Conservation (phyloP, 768 basidiomycete species). For the Serendipita sp. region DNA sequence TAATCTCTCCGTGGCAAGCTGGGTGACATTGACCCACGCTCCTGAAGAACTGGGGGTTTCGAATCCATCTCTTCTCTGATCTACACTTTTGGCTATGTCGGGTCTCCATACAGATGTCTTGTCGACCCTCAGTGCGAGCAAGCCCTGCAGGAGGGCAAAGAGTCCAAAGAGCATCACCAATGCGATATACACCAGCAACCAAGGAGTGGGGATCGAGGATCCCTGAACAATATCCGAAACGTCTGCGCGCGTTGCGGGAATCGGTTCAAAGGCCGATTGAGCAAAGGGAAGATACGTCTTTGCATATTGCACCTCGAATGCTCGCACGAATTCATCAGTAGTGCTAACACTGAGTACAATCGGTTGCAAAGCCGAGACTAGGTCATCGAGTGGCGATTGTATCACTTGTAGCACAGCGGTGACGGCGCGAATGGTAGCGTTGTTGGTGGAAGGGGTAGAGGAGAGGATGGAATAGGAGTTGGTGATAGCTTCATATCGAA, state of each 20-base stretch:
- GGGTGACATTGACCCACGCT: not conserved
- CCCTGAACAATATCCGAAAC: not conserved
- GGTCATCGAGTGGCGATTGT: not conserved
- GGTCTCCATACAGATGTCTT: not conserved
- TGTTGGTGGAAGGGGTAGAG: not conserved
- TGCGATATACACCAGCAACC: not conserved
- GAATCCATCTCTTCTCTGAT: too few species aligned
- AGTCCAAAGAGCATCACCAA: not conserved
- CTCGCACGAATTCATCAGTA: not conserved
- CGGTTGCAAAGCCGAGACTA: not conserved
- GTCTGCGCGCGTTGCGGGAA: not conserved
- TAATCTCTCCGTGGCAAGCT: not conserved
- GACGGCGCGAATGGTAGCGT: not conserved
- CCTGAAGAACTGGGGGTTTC: not conserved
- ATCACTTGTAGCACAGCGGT: not conserved
- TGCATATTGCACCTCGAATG: not conserved
- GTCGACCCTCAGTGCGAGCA: not conserved
- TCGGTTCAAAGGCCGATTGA: not conserved
- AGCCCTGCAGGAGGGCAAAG: not conserved
- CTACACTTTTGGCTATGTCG: not conserved
- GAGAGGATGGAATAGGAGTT: not conserved
- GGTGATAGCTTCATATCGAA: not conserved
- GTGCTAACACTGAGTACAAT: not conserved
- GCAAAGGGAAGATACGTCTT: not conserved
- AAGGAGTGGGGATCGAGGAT: not conserved